Evolutionary conservation across 1,284 basidiomycete genomes (phyloP).

Genomic region (Naganishia sp.): DNA sequence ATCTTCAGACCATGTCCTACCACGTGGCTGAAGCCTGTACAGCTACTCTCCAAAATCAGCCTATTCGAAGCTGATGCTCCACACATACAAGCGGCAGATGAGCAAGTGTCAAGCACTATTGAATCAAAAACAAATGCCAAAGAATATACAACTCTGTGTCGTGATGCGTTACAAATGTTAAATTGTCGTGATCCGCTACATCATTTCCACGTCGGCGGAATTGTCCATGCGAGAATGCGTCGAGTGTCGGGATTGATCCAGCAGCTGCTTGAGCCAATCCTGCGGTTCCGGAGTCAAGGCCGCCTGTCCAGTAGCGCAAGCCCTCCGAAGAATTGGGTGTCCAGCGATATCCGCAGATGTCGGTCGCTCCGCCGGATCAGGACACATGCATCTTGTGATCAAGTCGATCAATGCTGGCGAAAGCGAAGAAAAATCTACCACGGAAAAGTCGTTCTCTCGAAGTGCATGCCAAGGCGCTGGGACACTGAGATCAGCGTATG

Average conservation of each 20-base stretch:
- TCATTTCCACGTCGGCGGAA: conserved; percentile 20
- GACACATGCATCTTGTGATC: conserved; percentile 76
- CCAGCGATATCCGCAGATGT: conserved; percentile 63
- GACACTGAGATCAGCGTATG: conserved; percentile 60
- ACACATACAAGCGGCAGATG: too few relatives aligned
- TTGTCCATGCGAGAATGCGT: neutral
- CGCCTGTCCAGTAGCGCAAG: conserved; percentile 56
- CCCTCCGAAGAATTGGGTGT: conserved; percentile 69
- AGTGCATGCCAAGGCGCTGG: conserved; percentile 87
- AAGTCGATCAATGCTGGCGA: conserved; percentile 71
- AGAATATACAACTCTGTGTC: neutral
- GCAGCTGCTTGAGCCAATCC: conserved; percentile 46
- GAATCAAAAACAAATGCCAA: too few relatives aligned
- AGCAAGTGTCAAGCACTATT: too few relatives aligned
- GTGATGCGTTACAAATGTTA: conserved; percentile 1
- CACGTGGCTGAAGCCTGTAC: too few relatives aligned
- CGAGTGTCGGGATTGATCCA: conserved; percentile 37
- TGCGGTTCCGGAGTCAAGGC: conserved; percentile 51
- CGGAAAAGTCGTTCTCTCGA: conserved; percentile 86
- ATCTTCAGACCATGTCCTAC: too few relatives aligned
- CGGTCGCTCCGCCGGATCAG: conserved; percentile 66
- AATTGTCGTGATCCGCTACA: neutral
- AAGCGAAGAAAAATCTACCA: conserved; percentile 72
- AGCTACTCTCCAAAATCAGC: too few relatives aligned
- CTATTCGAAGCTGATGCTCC: too few relatives aligned